phyloP scores from a whole-genome alignment of 306 rosid genomes.

The Bauhinia variegata region DNA sequence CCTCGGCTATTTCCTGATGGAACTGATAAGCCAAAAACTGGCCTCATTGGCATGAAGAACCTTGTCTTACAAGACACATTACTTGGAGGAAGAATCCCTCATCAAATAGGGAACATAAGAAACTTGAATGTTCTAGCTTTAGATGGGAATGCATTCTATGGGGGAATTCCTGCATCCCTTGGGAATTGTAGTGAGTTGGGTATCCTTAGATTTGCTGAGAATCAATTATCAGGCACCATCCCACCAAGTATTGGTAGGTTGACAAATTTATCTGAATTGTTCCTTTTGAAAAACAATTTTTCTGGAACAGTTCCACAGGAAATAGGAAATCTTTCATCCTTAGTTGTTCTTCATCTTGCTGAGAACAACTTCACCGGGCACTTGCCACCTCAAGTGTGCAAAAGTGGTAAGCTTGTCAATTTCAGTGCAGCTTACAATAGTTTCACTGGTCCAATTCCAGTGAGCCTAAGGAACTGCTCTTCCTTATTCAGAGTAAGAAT shows the following conservation, averaged over 20 bases:
- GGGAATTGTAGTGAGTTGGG: slow-evolving; percentile 53
- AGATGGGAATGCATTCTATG: slow-evolving; percentile 43
- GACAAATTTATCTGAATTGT: slow-evolving; percentile 45
- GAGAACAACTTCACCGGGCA: slow-evolving; percentile 56
- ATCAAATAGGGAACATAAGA: slow-evolving; percentile 59
- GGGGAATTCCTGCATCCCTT: slow-evolving; percentile 53
- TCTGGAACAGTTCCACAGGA: slow-evolving; percentile 53
- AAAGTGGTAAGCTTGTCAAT: slow-evolving; percentile 51
- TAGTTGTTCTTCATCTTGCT: slow-evolving; percentile 54
- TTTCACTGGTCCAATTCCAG: slow-evolving; percentile 59
- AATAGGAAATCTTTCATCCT: slow-evolving; percentile 55
- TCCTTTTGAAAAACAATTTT: slow-evolving; percentile 38
- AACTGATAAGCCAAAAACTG: slow-evolving; percentile 30
- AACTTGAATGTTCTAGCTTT: slow-evolving; percentile 47
- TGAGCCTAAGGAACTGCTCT: slow-evolving; percentile 48
- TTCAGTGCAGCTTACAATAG: slow-evolving; percentile 51
- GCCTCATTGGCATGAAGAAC: slow-evolving; percentile 45
- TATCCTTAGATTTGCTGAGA: slow-evolving; percentile 40
- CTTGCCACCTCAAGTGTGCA: slow-evolving; percentile 60
- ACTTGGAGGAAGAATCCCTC: slow-evolving; percentile 49
- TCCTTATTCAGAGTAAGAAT: slow-evolving; percentile 53
- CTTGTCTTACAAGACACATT: slow-evolving; percentile 48
- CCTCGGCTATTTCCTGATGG: slow-evolving; percentile 53
- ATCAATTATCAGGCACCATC: slow-evolving; percentile 49
- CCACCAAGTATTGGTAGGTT: slow-evolving; percentile 50